These are phyloP conservation scores for Neurospora sp. DNA, from an alignment of 495 filamentous ascomycete genomes.

Conservation along the genomic window DNA sequence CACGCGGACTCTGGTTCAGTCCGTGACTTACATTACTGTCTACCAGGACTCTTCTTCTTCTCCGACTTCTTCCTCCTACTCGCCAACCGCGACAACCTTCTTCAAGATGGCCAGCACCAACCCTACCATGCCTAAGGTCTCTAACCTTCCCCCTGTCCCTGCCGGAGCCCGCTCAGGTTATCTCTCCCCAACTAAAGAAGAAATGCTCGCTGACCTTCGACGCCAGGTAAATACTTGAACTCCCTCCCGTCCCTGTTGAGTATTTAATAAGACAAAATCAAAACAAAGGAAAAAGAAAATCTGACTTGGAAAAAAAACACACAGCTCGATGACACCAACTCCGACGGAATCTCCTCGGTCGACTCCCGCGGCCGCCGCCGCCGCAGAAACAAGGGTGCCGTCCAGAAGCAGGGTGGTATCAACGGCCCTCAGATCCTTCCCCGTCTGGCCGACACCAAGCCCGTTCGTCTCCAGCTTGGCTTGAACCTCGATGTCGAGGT, in stretches of 20 bases:
- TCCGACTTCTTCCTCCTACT: not conserved
- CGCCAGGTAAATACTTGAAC: constrained; percentile 15
- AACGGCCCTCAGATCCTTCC: constrained; percentile 6
- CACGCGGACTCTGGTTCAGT: constrained; percentile 16
- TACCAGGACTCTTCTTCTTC: constrained; percentile 34
- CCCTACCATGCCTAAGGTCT: constrained; percentile 22
- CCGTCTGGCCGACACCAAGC: constrained; percentile 23
- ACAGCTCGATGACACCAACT: constrained; percentile 21
- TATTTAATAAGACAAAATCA: not conserved
- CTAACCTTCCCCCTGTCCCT: constrained; percentile 7
- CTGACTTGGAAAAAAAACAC: not conserved
- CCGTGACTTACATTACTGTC: constrained; percentile 34
- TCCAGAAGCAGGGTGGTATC: constrained; percentile 6
- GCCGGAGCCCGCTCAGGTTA: constrained; percentile 2
- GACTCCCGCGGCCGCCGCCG: constrained; percentile 17
- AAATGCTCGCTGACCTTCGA: constrained; percentile 15
- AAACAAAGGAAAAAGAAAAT: not conserved
- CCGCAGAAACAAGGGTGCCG: constrained; percentile 14
- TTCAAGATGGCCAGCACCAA: constrained; percentile 16
- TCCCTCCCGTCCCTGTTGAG: not conserved
- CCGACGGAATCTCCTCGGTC: constrained; percentile 15
- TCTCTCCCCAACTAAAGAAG: constrained; percentile 9
- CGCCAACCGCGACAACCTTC: not conserved
- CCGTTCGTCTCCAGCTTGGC: constrained; percentile 23
- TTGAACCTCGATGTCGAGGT: constrained; percentile 28